Evolutionary conservation across 345 rosid genomes (phyloP), one percentile per base, ranked within the genome.

Genomic region (Rhizophora apiculata): DNA sequence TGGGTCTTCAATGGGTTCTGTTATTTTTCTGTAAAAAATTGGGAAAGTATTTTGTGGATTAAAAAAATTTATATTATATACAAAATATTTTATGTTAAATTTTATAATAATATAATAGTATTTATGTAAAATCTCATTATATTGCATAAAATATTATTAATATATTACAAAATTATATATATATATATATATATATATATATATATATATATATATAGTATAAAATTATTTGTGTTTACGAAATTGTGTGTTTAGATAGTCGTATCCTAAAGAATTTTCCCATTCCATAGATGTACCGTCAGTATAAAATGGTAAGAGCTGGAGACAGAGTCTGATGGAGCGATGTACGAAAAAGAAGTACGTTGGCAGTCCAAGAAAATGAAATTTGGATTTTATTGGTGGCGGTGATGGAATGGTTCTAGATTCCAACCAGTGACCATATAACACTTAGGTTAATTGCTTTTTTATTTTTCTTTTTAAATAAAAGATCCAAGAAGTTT

Each of bases 311-410:
- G 74, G 75, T 70, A 74, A 43, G 79, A 53, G 37, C 26, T 54
- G 78, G 82, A 66, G 86, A 81, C 87, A 86, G 67, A 46, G 62
- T 83, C 86, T 89, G 89, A 67, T 68, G 62, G 55, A 39, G 67
- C 78, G 88, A 85, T 67, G 92, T 79, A 67, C 76, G 87, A 80
- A 72, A 79, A 79, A 76, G 85, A 69, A 76, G 74, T 39, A n/a
- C 63, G 78, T 72, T 73, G 57, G 78, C 70, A 58, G 53, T 66
- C 55, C 51, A 69, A 69, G 68, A 72, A 72, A 79, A 71, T 76
- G 68, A 69, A 43, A 21, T 49, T 55, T 79, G 77, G 82, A 75
- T 65, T 75, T 71, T 71, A 69, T 59, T 53, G 67, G 49, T 62
- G 57, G 57, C 31, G 62, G 61, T 21, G 49, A n/a, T 61, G 74